Conservation (phyloP, 176 grass and related monocot genomes). For the Avena atlantica region DNA sequence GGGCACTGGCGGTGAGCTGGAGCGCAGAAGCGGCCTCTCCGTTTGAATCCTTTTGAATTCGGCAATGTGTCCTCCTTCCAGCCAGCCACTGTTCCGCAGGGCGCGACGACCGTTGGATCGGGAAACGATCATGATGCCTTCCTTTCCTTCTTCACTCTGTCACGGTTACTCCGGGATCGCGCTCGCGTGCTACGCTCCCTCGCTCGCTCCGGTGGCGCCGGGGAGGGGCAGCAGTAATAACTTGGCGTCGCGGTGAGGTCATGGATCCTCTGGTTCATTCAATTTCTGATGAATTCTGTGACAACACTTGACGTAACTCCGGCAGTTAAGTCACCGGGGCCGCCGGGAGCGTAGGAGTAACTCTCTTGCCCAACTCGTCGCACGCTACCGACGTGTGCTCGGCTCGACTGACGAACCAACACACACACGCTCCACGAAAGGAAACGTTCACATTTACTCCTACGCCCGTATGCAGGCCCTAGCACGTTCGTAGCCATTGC, state of each 20-base stretch:
- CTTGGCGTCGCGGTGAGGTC: slow-evolving; percentile 9
- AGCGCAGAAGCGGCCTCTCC: slow-evolving; percentile 30
- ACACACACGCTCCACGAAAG: neutral
- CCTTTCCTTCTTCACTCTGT: neutral
- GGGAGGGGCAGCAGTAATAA: neutral
- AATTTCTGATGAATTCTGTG: neutral
- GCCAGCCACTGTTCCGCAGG: neutral
- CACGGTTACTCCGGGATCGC: neutral
- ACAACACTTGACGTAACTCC: neutral
- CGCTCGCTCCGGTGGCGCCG: neutral
- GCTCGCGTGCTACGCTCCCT: neutral
- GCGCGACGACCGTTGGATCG: slow-evolving; percentile 32
- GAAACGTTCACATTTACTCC: neutral
- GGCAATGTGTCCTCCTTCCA: no score
- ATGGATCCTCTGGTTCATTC: neutral
- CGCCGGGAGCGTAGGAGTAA: neutral
- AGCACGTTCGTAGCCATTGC: neutral
- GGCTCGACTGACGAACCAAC: neutral
- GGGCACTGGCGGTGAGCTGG: slow-evolving; percentile 58
- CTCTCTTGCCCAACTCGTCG: neutral
- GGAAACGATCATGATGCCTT: neutral
- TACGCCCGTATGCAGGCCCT: neutral
- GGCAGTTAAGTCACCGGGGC: neutral
- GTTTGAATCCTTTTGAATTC: slow-evolving; percentile 46
- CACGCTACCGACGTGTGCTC: neutral